Evolutionary conservation across 1,284 basidiomycete genomes (phyloP), one percentile per base, ranked within the genome.

Genomic region (Ceratobasidium sp.): DNA sequence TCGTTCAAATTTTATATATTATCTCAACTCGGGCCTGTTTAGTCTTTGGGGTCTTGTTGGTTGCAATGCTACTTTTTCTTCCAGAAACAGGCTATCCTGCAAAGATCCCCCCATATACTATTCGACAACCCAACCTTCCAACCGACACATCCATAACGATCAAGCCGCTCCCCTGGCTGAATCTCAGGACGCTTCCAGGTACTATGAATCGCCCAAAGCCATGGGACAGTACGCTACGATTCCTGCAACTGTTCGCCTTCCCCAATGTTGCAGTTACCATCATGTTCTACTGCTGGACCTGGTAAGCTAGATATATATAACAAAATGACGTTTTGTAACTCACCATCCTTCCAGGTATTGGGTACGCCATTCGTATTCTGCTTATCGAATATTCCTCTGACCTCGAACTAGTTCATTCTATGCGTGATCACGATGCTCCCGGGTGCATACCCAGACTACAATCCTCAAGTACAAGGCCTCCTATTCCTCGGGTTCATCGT

Each of bases 211-310:
- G 53, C 39, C 73, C 74, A 16, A 69, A 71, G 41, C 62, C 72
- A 45, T 76, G 74, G 74, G 65, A 71, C 30, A 75, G 72, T 14
- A 59, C 53, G 14, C 45, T 76, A 14, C 72, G 52, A 18, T 74
- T 69, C 55, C 32, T 75, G 18, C 59, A 70, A 23, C 18, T 76
- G 32, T 75, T 75, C 39, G 43, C 74, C 2, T 76, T 69, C 39
- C 75, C 75, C 1, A 76, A 74, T 57, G 72, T 75, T 36, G 69
- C 61, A 12, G 59, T 75, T 18, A 58, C 71, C 21, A 70, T 76
- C 28, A 72, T 75, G 32, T 76, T 76, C 50, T 76, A 75, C 52
- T 75, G 75, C 30, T 76, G 75, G 75, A 70, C 75, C 16, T 76
- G 75, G 75, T 73, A 16, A 70, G 72, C 61, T 6, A 26, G 28